Base-by-base conservation (phyloP, 805 yeast genomes). In the Lachancea lanzarotensis region DNA sequence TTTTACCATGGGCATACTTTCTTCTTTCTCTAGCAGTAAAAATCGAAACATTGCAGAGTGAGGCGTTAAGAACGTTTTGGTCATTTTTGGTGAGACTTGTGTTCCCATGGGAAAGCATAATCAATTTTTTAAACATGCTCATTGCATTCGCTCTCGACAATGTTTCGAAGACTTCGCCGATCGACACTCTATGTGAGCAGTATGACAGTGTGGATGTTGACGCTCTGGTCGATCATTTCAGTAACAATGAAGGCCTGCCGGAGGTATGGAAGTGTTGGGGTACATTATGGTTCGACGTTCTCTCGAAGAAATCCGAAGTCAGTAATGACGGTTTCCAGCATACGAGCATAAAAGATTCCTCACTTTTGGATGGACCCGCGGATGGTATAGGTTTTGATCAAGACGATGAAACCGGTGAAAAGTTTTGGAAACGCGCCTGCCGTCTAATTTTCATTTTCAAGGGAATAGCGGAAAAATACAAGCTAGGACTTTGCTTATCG, bases 251-350 rank as follows among this genome's bases (percentile, higher is more conserved):
- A 58, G 75, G 70, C 36, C 66, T 84, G 40, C 79, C 84, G 35
- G 95, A 85, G 62, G 83, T 81, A 17, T 84, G 90, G 90, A 81
- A 81, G 57, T 80, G 89, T 55, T 84, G 91, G 88, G 95, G 95
- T 2, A 76, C 88, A 0, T 59, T 85, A 35, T 84, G 93, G 91
- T 85, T 77, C 63, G 90, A 84, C 61, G 66, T 68, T 20, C 68
- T 84, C 33, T 56, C 68, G 13, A 59, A 71, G 36, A 84, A 82
- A 55, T 69, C 67, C 3, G 84, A 79, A 51, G 75, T 39, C 22
- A 52, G 73, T 51, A 65, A 65, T 34, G 46, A 33, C 3, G 74
- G 69, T 38, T 65, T 70, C 30, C 70, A 65, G 38, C 72, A 72
- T 18, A 76, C 82, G 3, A 88, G 89, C 9, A 74, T 82, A n/a